Evolutionary conservation across 2,329 filamentous ascomycete species (phyloP).

Genomic region (Neobulgaria alba): DNA sequence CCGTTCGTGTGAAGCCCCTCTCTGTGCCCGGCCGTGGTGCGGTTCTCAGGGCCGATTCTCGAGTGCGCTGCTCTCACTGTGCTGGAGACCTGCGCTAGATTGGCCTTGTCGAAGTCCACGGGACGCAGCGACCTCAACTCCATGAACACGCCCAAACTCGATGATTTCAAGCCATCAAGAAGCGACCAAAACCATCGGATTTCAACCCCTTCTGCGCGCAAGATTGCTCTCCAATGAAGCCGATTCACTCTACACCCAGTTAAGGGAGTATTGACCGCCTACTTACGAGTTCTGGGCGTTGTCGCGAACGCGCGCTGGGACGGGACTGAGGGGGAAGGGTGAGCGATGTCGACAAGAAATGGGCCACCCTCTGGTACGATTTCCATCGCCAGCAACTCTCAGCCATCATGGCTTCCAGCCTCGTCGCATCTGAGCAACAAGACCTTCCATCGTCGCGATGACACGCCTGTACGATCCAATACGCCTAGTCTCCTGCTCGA

Average conservation of each 20-base stretch:
- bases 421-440: constrained; percentile 40
- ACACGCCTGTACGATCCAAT: constrained; percentile 36
- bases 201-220: constrained; percentile 9
- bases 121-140: no score
- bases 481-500: constrained; percentile 21
- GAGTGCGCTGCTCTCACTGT: no score
- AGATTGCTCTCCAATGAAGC: constrained; percentile 19
- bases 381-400: constrained; percentile 34
- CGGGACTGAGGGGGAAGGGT: constrained; percentile 13
- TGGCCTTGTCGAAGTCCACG: no score
- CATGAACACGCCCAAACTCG: constrained; percentile 5
- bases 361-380: constrained; percentile 15
- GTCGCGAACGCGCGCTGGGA: constrained; percentile 16
- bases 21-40: no score
- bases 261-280: constrained; percentile 20
- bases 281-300: constrained; percentile 17
- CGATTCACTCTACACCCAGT: constrained; percentile 16
- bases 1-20: no score
- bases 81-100: no score
- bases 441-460: constrained; percentile 51
- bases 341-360: constrained; percentile 20
- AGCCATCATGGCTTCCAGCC: constrained; percentile 56
- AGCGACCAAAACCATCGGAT: constrained; percentile 18
- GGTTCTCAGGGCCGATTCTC: no score
- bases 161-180: constrained; percentile 17